These are phyloP conservation scores for Fraxinus velutina DNA, from an alignment of 305 asterid species.

Conservation along the genomic window DNA sequence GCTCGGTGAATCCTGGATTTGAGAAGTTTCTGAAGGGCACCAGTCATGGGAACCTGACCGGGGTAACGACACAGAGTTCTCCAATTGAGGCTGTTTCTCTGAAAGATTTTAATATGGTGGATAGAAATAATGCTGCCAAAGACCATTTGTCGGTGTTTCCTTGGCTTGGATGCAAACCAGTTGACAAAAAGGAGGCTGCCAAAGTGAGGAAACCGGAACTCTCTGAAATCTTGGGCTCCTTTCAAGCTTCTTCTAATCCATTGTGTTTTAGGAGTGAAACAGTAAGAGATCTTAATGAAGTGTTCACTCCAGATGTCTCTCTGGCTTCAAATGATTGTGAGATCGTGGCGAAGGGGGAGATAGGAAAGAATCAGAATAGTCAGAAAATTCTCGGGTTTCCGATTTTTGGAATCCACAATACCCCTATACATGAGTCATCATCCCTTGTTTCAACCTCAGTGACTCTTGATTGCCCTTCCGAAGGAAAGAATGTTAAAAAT, in stretches of 20 bases:
- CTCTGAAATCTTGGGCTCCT: conserved; percentile 21
- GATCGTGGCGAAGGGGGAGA: conserved; percentile 29
- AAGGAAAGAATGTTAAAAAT: conserved; percentile 25
- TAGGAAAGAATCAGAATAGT: conserved; percentile 29
- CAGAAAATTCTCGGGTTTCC: conserved; percentile 74
- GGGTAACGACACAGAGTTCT: conserved; percentile 33
- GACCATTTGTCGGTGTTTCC: conserved; percentile 43
- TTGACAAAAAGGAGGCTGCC: conserved; percentile 27
- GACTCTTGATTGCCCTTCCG: conserved; percentile 22
- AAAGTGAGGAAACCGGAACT: conserved; percentile 25
- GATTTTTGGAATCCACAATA: conserved; percentile 39
- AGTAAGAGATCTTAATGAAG: conserved; percentile 48
- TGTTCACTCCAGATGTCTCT: conserved; percentile 20
- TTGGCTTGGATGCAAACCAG: conserved; percentile 63
- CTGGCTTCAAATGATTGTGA: conserved; percentile 31
- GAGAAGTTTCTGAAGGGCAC: conserved; percentile 31
- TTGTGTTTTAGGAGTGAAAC: conserved; percentile 26
- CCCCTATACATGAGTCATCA: conserved; percentile 32
- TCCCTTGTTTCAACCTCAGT: conserved; percentile 33
- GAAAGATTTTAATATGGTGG: conserved; percentile 35
- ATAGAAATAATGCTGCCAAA: conserved; percentile 37
- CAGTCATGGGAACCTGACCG: conserved; percentile 46
- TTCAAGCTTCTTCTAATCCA: conserved; percentile 28
- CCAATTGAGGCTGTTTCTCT: conserved; percentile 28
- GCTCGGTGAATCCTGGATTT: conserved; percentile 30